These are phyloP conservation scores for Jamesozyma lodderae DNA, from an alignment of 805 yeast genomes.

Conservation along the genomic window DNA sequence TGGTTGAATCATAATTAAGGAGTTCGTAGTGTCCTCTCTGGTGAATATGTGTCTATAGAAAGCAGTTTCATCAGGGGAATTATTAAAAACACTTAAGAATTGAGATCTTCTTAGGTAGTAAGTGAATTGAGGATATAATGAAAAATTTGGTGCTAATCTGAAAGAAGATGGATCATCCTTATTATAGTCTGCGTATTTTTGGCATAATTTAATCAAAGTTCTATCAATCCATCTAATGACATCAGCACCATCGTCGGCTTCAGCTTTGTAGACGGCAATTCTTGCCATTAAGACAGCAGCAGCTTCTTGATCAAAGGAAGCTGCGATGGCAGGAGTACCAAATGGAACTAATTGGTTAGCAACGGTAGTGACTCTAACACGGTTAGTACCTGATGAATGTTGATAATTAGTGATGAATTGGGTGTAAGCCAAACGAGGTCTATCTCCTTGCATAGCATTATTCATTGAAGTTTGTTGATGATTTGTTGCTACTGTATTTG, in stretches of 20 bases:
- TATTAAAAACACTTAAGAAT: slow-evolving; percentile 90
- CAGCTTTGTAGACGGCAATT: slow-evolving; percentile 75
- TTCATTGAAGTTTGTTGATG: slow-evolving; percentile 7
- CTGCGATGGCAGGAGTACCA: slow-evolving; percentile 45
- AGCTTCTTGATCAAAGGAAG: slow-evolving; percentile 94
- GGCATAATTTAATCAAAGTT: slow-evolving; percentile 80
- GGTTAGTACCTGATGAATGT: slow-evolving; percentile 86
- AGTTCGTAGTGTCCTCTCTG: slow-evolving; percentile 86
- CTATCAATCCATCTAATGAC: slow-evolving; percentile 92
- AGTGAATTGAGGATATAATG: slow-evolving; percentile 89
- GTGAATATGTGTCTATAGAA: slow-evolving; percentile 88
- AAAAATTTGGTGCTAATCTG: slow-evolving; percentile 73
- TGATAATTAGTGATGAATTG: slow-evolving; percentile 91
- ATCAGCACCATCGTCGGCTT: slow-evolving; percentile 84
- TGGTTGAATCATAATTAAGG: slow-evolving; percentile 96
- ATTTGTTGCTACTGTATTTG: slow-evolving; percentile 28
- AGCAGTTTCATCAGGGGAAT: slow-evolving; percentile 98
- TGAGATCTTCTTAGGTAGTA: slow-evolving; percentile 94
- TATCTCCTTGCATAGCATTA: slow-evolving; percentile 8
- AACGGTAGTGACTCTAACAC: slow-evolving; percentile 86
- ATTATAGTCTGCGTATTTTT: slow-evolving; percentile 86
- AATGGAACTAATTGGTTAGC: slow-evolving; percentile 43
- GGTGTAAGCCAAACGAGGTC: slow-evolving; percentile 39
- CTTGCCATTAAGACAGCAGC: slow-evolving; percentile 93
- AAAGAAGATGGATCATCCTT: slow-evolving; percentile 79